These are phyloP conservation scores for Psilocybe sp. DNA, from an alignment of 768 basidiomycete genomes.

Conservation along the genomic window DNA sequence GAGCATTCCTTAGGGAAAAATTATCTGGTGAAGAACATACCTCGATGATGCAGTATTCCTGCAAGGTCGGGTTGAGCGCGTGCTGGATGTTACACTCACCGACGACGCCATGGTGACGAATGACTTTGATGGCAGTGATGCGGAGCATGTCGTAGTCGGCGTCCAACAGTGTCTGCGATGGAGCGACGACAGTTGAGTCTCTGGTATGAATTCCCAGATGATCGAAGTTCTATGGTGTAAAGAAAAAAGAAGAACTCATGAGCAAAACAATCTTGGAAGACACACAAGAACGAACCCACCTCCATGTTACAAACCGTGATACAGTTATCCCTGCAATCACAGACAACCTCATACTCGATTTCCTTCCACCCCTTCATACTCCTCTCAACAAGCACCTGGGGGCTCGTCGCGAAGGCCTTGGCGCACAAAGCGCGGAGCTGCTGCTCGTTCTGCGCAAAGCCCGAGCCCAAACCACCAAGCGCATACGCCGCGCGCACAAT, in stretches of 20 bases:
- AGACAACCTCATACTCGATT: conserved; percentile 98
- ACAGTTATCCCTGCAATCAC: conserved; percentile 94
- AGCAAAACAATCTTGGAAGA: too few species aligned
- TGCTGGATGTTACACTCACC: conserved; percentile 99
- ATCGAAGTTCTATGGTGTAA: conserved; percentile 84
- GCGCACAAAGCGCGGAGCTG: conserved; percentile 85
- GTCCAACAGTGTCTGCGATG: too few species aligned
- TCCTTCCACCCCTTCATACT: conserved; percentile 99
- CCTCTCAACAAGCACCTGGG: conserved; percentile 98
- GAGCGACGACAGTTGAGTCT: conserved; percentile 98
- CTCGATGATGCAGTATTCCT: conserved; percentile 99
- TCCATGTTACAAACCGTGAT: conserved; percentile 99
- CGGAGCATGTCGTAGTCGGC: conserved; percentile 99
- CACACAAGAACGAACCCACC: too few species aligned
- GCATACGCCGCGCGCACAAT: too few species aligned
- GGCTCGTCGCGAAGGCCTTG: conserved; percentile 96
- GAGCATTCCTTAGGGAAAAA: background rate
- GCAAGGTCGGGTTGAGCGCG: conserved; percentile 92
- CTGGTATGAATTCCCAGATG: conserved; percentile 98
- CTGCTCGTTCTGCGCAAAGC: too few species aligned
- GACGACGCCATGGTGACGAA: conserved; percentile 95
- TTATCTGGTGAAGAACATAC: conserved; percentile 31
- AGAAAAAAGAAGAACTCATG: background rate
- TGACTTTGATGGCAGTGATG: conserved; percentile 96
- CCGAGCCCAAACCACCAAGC: too few species aligned